phyloP scores from a whole-genome alignment of 805 yeast genomes.

The Wickerhamiella shivajii region DNA sequence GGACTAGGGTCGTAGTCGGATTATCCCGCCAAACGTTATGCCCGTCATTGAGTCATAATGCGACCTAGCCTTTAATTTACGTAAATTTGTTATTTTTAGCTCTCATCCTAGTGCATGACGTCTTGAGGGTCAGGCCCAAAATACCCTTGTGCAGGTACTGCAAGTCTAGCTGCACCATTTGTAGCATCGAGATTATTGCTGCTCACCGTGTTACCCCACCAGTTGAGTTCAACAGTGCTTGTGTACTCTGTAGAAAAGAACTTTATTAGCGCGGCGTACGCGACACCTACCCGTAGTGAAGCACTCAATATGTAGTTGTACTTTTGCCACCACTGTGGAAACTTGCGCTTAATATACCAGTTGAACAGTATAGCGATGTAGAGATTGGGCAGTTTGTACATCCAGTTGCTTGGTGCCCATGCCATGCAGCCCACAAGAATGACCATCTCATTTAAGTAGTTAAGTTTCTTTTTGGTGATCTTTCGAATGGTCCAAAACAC shows the following conservation, averaged over 20 bases:
- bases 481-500: conserved; percentile 13
- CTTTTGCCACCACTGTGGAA: conserved; percentile 41
- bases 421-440: conserved; percentile 32
- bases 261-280: conserved; percentile 41
- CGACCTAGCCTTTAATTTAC: no score
- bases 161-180: conserved; percentile 11
- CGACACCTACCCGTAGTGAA: conserved; percentile 48
- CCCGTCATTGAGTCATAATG: no score
- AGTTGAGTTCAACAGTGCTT: conserved; percentile 29
- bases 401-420: conserved; percentile 23
- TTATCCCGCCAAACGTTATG: no score
- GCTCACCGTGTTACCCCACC: conserved; percentile 53
- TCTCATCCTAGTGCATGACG: no score
- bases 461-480: conserved; percentile 23
- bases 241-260: conserved; percentile 37
- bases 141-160: conserved; percentile 20
- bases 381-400: conserved; percentile 16
- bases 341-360: conserved; percentile 33
- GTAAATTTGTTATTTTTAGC: no score
- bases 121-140: conserved; percentile 22
- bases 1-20: no score
- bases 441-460: conserved; percentile 32
- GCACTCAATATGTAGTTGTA: conserved; percentile 39
- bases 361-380: conserved; percentile 29
- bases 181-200: conserved; percentile 11